Evolutionary conservation across 148 eudicot species (phyloP).

Genomic region (Pouteria glomerata): DNA sequence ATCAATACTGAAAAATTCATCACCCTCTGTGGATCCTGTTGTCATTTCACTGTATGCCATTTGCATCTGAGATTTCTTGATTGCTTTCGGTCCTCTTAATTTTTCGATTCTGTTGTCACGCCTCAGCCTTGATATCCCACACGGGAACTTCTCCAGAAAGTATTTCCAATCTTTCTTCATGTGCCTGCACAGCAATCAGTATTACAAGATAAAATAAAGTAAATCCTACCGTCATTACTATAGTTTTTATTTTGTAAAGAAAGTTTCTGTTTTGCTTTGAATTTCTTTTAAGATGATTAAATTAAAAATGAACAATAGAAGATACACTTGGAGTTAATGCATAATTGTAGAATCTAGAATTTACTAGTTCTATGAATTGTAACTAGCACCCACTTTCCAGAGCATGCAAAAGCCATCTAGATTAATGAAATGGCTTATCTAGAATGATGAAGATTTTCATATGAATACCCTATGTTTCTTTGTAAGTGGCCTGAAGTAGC

Average conservation of each 20-base stretch:
- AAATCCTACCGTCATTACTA: too few relatives aligned
- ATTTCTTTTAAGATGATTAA: too few relatives aligned
- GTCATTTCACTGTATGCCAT: constrained; percentile 27
- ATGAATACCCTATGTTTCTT: too few relatives aligned
- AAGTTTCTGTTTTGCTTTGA: too few relatives aligned
- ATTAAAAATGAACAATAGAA: neutral
- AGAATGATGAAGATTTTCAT: too few relatives aligned
- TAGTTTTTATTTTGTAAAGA: too few relatives aligned
- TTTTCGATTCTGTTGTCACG: constrained; percentile 14
- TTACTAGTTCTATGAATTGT: too few relatives aligned
- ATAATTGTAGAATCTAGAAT: too few relatives aligned
- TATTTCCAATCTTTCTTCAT: constrained; percentile 34
- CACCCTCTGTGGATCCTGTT: constrained; percentile 12
- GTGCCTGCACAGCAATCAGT: constrained; percentile 11
- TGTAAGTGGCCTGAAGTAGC: too few relatives aligned
- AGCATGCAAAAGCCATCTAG: too few relatives aligned
- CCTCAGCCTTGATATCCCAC: constrained; percentile 32
- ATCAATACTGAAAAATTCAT: neutral
- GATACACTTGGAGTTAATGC: neutral
- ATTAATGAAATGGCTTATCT: too few relatives aligned
- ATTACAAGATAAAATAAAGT: neutral
- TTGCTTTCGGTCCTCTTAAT: constrained; percentile 23
- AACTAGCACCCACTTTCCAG: too few relatives aligned
- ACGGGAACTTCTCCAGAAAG: constrained; percentile 25
- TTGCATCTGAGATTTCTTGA: neutral